These are phyloP conservation scores for Mycena sanguinolenta DNA, from an alignment of 768 basidiomycete species.

Conservation along the genomic window DNA sequence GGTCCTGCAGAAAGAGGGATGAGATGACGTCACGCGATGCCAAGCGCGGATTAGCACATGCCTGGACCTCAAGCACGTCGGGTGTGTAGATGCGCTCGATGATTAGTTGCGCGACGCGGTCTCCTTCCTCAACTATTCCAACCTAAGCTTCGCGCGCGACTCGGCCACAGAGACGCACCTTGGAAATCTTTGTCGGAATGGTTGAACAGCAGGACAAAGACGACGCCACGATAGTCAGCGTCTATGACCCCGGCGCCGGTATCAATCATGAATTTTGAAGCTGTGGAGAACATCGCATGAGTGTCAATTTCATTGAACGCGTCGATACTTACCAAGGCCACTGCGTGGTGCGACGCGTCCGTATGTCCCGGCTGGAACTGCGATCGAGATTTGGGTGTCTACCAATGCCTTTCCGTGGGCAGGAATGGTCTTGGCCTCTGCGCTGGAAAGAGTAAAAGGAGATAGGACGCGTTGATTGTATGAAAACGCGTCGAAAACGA, in stretches of 20 bases:
- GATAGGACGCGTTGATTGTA: constrained; percentile 12
- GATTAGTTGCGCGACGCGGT: constrained; percentile 96
- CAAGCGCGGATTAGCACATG: constrained; percentile 57
- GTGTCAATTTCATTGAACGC: not conserved
- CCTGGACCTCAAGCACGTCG: constrained; percentile 87
- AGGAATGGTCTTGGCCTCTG: constrained; percentile 86
- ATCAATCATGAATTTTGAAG: constrained; percentile 97
- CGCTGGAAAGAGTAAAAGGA: constrained; percentile 59
- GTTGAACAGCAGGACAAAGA: constrained; percentile 95
- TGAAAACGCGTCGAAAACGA: constrained; percentile 39
- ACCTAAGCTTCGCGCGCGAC: not conserved
- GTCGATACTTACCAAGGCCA: constrained; percentile 80
- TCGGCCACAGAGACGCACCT: constrained; percentile 62
- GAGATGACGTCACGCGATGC: constrained; percentile 18
- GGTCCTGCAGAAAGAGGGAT: constrained; percentile 62
- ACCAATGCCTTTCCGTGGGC: constrained; percentile 93
- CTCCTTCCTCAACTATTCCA: constrained; percentile 85
- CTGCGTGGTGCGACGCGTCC: constrained; percentile 97
- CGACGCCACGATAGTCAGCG: constrained; percentile 93
- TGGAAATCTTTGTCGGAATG: constrained; percentile 90
- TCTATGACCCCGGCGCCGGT: constrained; percentile 98
- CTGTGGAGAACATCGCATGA: constrained; percentile 56
- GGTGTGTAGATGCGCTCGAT: constrained; percentile 92
- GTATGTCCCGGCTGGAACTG: constrained; percentile 93
- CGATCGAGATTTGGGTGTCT: constrained; percentile 93